Evolutionary conservation across 805 yeast species (phyloP), one percentile per base, ranked within the genome.

Genomic region (Starmerella apicola): DNA sequence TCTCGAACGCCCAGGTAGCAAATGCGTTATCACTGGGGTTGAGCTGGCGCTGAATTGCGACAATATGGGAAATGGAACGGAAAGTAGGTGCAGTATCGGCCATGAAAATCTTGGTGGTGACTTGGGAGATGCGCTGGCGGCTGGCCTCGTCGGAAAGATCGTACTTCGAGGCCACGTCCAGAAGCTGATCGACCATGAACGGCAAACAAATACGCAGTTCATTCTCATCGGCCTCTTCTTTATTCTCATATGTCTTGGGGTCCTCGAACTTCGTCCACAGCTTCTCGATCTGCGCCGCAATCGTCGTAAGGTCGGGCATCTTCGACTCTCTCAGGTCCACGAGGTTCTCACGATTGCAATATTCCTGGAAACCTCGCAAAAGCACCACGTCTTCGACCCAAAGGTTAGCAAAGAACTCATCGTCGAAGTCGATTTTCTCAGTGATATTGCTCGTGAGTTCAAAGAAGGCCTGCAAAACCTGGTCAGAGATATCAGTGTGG

Each of bases 71-170:
- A 17, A 49, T 45, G 10, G 36, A 28, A 70, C 68, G 20, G 75
- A 67, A 23, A 76, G 62, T 5, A 61, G 54, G 42, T 74, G 83
- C 1, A 73, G 59, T 20, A 81, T 62, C 78, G 31, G 71, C 67
- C 1, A 77, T 67, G 42, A 59, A 36, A 2, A 58, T 50, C n/a
- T 45, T 41, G 16, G 83, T 67, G 4, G 77, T 59, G 2, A 73
- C 66, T 23, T 65, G 68, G 29, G 81, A 61, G 73, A 84, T 74
- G 33, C 75, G 74, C 56, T 94, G 70, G 54, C 95, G 72, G 17
- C 96, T 95, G 34, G 81, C 71, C 58, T 86, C 95, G 62, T 91
- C 96, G 51, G 84, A 78, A 53, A 74, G 84, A 57, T 91, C 97
- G 54, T 79, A 80, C 28, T 72, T 71, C 22, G 70, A 70, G 0